These are phyloP conservation scores for Gnomoniopsis smithogilvyi DNA, from an alignment of 2,329 filamentous ascomycete genomes.

Conservation along the genomic window DNA sequence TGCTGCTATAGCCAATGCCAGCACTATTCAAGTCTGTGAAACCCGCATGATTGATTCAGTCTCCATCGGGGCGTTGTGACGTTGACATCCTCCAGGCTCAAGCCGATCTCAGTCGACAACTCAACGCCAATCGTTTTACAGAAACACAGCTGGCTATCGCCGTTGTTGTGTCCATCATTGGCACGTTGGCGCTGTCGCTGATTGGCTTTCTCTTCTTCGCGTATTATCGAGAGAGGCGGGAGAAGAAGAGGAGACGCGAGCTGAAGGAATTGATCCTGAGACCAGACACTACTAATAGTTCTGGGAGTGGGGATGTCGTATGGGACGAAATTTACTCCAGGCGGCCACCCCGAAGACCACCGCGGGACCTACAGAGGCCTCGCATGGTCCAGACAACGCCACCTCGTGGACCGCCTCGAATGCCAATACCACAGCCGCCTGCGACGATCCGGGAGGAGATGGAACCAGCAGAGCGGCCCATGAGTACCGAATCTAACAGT, in stretches of 20 bases:
- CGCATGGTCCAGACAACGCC: background rate
- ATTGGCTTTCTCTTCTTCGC: conserved; percentile 3
- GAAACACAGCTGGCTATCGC: background rate
- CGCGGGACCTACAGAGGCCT: background rate
- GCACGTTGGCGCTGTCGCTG: conserved; percentile 1
- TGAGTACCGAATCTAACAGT: background rate
- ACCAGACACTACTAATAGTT: background rate
- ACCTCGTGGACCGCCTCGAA: background rate
- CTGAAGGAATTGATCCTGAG: conserved; percentile 1
- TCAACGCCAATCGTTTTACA: background rate
- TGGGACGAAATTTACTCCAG: conserved; percentile 2
- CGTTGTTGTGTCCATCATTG: conserved; percentile 3
- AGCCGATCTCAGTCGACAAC: conserved; percentile 1
- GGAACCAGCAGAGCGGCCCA: background rate
- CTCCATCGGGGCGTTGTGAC: background rate
- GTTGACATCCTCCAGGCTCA: background rate
- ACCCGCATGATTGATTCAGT: no score
- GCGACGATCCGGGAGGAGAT: background rate
- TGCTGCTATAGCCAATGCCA: conserved; percentile 5
- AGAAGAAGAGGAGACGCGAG: background rate
- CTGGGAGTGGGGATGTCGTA: background rate
- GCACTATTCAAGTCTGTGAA: background rate
- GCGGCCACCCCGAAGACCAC: background rate
- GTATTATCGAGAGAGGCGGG: conserved; percentile 1
- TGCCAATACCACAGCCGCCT: background rate